A percentile compares a stretch with the other conserved stretches of the same genome.
phyloP scores from a whole-genome alignment of 352 stramenopile genomes.

The Pythium aristosporum region DNA sequence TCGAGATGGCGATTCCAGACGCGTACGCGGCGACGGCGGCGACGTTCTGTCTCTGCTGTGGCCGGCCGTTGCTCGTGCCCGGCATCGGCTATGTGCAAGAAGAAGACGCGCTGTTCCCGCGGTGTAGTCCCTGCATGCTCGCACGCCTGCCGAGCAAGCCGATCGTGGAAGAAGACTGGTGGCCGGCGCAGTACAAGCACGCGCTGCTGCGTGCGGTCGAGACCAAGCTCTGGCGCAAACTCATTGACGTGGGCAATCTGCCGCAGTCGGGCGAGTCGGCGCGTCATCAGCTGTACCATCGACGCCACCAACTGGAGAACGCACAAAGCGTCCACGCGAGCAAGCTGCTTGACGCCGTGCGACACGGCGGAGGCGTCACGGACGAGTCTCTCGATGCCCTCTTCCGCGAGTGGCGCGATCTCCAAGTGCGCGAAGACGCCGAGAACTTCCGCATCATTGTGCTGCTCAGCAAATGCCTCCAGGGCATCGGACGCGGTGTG shows the following conservation, averaged over 20 bases:
- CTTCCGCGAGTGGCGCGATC: slow-evolving; percentile 8
- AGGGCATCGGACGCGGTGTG: slow-evolving; percentile 7
- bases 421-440: slow-evolving; percentile 4
- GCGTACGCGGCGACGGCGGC: slow-evolving; percentile 5
- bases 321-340: slow-evolving; percentile 3
- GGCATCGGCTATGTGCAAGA: slow-evolving; percentile 4
- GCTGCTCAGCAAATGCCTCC: slow-evolving; percentile 13
- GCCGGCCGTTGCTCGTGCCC: slow-evolving; percentile 3
- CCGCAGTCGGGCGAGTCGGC: slow-evolving; percentile 10
- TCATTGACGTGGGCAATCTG: slow-evolving; percentile 8
- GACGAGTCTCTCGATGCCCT: neutral
- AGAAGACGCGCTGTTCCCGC: slow-evolving; percentile 9
- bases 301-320: slow-evolving; percentile 5
- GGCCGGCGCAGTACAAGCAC: slow-evolving; percentile 15
- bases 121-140: slow-evolving; percentile 7
- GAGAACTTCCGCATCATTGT: slow-evolving; percentile 17
- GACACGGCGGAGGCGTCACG: neutral
- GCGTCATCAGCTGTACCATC: slow-evolving; percentile 8
- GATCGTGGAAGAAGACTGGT: slow-evolving; percentile 11
- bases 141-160: slow-evolving; percentile 7
- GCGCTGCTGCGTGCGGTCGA: slow-evolving; percentile 10
- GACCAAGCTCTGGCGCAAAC: slow-evolving; percentile 11
- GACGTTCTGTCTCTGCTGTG: slow-evolving; percentile 13
- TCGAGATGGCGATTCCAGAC: neutral
- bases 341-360: neutral